These are phyloP conservation scores for Spizellomyces sp. DNA, from an alignment of 192 early-diverging fungal genomes.

Conservation along the genomic window DNA sequence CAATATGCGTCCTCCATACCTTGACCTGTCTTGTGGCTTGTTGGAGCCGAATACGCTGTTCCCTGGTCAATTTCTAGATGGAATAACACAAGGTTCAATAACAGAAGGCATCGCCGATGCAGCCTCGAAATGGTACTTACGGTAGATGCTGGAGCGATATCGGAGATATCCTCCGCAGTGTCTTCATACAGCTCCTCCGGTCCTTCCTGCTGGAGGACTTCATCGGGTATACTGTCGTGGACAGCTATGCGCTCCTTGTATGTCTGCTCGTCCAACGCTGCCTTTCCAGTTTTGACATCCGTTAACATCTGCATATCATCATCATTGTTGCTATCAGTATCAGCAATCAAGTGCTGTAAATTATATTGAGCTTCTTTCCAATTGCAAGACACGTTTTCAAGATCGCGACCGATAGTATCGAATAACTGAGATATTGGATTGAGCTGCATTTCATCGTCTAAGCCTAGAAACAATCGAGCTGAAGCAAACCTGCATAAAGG, in stretches of 20 bases:
- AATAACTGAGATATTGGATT: too few species aligned
- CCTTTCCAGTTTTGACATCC: background rate
- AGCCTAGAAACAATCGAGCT: too few species aligned
- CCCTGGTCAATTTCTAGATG: slow-evolving; percentile 5
- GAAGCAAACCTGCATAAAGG: too few species aligned
- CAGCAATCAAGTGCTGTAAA: background rate
- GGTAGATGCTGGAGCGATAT: background rate
- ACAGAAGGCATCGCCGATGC: background rate
- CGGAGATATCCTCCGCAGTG: slow-evolving; percentile 1
- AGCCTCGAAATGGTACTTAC: background rate
- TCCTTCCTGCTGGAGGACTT: background rate
- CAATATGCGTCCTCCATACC: too few species aligned
- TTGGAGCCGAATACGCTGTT: slow-evolving; percentile 7
- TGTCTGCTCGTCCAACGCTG: background rate
- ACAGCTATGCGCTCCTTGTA: slow-evolving; percentile 6
- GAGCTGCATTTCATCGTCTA: too few species aligned
- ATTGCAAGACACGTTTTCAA: too few species aligned
- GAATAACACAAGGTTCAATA: background rate
- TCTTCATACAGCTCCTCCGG: slow-evolving; percentile 8
- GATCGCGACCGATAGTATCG: too few species aligned
- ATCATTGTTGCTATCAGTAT: background rate
- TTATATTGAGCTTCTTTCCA: background rate
- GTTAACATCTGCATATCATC: background rate
- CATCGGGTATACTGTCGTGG: slow-evolving; percentile 1
- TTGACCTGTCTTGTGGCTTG: too few species aligned